These are phyloP conservation scores for Blastobotrys serpentis DNA, from an alignment of 1,139 yeast species.

Conservation along the genomic window DNA sequence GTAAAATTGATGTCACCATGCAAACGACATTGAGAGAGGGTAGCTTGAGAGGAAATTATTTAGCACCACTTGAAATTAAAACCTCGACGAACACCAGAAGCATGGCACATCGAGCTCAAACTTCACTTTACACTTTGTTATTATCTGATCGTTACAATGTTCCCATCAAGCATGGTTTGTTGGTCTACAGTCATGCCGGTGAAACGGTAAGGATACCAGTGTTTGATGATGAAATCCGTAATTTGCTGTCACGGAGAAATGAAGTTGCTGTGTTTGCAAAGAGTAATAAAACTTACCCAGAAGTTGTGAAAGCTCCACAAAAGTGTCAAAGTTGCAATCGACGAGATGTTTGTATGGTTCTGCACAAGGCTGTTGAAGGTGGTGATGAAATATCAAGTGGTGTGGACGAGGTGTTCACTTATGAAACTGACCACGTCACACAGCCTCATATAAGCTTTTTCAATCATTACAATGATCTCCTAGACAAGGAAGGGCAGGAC, in stretches of 20 bases:
- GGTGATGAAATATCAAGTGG: slow-evolving; percentile 49
- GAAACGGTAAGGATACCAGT: slow-evolving; percentile 48
- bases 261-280: slow-evolving; percentile 59
- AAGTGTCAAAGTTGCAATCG: slow-evolving; percentile 69
- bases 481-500: slow-evolving; percentile 73
- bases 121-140: slow-evolving; percentile 76
- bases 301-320: slow-evolving; percentile 50
- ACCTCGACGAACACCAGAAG: slow-evolving; percentile 63
- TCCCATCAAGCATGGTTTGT: slow-evolving; percentile 60
- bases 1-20: slow-evolving; percentile 84
- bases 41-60: slow-evolving; percentile 40
- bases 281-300: slow-evolving; percentile 50
- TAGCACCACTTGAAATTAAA: slow-evolving; percentile 85
- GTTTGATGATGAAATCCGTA: slow-evolving; percentile 52
- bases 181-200: slow-evolving; percentile 70
- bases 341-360: slow-evolving; percentile 63
- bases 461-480: slow-evolving; percentile 66
- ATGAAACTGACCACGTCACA: slow-evolving; percentile 52
- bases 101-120: slow-evolving; percentile 80
- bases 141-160: slow-evolving; percentile 76
- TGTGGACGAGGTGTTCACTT: slow-evolving; percentile 44
- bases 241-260: slow-evolving; percentile 70
- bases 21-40: slow-evolving; percentile 41
- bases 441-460: slow-evolving; percentile 53
- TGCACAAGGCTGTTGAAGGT: slow-evolving; percentile 58